A percentile compares a stretch with the other conserved stretches of the same genome.
Conservation (phyloP, 371 early-diverging fungal species). For the Parasitella parasitica region DNA sequence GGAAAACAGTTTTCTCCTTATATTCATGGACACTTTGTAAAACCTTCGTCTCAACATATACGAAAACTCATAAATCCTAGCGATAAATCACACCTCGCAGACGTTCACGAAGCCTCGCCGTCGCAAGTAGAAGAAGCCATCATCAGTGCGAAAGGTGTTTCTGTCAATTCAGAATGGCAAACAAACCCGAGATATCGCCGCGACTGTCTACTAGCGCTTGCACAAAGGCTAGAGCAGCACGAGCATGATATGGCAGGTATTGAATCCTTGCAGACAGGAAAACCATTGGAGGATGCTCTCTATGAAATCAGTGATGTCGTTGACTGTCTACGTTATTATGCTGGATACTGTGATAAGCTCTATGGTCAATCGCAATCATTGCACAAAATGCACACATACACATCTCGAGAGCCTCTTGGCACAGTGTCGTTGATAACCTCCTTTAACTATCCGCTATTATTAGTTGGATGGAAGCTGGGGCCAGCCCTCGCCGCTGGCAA, state of each 20-base stretch:
- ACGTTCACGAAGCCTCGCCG: slow-evolving; percentile 7
- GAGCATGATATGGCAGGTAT: slow-evolving; percentile 61
- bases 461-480: slow-evolving; percentile 80
- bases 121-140: slow-evolving; percentile 21
- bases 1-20: slow-evolving; percentile 14
- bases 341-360: slow-evolving; percentile 77
- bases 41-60: not conserved
- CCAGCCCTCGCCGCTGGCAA: slow-evolving; percentile 75
- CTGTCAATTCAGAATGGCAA: slow-evolving; percentile 12
- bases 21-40: slow-evolving; percentile 17
- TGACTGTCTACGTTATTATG: slow-evolving; percentile 73
- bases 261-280: slow-evolving; percentile 85
- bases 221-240: slow-evolving; percentile 58
- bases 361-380: slow-evolving; percentile 29
- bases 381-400: slow-evolving; percentile 44
- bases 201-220: slow-evolving; percentile 65
- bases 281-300: slow-evolving; percentile 61
- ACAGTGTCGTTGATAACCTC: slow-evolving; percentile 73
- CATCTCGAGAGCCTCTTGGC: slow-evolving; percentile 74
- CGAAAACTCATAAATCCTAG: slow-evolving; percentile 13
- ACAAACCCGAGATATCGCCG: slow-evolving; percentile 42
- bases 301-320: slow-evolving; percentile 59
- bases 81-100: not conserved
- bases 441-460: slow-evolving; percentile 80
- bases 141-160: slow-evolving; percentile 6